Base-by-base conservation (phyloP, 208 protist genomes). In the Leishmania tropica region DNA sequence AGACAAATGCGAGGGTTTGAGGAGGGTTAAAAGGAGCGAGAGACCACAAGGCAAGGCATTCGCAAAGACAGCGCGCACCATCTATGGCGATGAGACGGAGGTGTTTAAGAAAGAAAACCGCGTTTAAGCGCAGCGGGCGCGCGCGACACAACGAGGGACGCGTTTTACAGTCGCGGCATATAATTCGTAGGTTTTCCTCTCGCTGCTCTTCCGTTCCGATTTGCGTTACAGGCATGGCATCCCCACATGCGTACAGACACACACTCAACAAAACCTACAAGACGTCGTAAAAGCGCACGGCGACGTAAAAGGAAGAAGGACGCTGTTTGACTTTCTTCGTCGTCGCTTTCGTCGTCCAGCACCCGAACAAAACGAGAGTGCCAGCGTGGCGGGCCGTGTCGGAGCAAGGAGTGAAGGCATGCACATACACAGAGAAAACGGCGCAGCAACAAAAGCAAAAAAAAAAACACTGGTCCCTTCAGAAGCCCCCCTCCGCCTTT, bases 21-120 rank as follows among this genome's bases (percentile, higher is more conserved):
- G 72, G 7, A 76, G 10, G 67, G 45, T 40, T 10, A 67, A 64
- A 65, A 76, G 75, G 42, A 48, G 68, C 75, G 79, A 35, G 19
- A 74, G 42, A n/a, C 37, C n/a, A 74, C 28, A 64, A 64, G 6
- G 19, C 28, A 64, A 11, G 19, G 58, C 19, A 11, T 35, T 64
- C 15, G 58, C 10, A 64, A 64, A 11, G n/a, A 64, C 58, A 31
- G n/a, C 58, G 6, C 58, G 35, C 21, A 35, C 28, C 58, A 15
- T 64, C 15, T 28, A 28, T 13, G 19, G 8, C n/a, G 58, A 64
- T 35, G n/a, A 64, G 58, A 31, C 21, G 58, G 24, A 11, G 10
- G 7, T 62, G 28, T 3, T 31, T 28, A 64, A 0, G 6, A 31
- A 35, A 64, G 28, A 64, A 24, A 64, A 2, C 58, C 24, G 58